These are phyloP conservation scores for Cyclotella baltica DNA, from an alignment of 108 stramenopile species.

Conservation along the genomic window DNA sequence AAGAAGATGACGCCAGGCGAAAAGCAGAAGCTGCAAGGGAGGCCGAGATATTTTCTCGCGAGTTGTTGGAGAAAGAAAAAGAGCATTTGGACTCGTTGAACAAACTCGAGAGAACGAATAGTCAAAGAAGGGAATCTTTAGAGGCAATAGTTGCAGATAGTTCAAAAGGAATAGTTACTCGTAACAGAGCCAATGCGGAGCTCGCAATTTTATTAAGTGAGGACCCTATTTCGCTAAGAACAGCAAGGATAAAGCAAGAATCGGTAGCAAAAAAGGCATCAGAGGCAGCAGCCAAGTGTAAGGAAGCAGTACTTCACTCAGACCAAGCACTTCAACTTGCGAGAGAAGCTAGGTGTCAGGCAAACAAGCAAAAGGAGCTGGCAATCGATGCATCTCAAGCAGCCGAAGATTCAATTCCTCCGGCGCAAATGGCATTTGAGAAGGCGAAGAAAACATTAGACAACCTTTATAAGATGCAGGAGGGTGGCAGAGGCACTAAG, in stretches of 20 bases:
- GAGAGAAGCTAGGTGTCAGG: background rate
- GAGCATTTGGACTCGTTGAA: constrained; percentile 1
- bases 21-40: background rate
- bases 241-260: constrained; percentile 33
- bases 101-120: constrained; percentile 7
- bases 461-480: background rate
- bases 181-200: constrained; percentile 31
- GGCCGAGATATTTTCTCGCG: background rate
- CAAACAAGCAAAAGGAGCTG: background rate
- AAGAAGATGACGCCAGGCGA: constrained; percentile 9
- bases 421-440: constrained; percentile 4
- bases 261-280: constrained; percentile 11
- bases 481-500: constrained; percentile 11
- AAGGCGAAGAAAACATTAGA: background rate
- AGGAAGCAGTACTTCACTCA: background rate
- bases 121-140: background rate
- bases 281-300: background rate
- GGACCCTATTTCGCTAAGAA: constrained; percentile 6
- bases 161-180: constrained; percentile 21
- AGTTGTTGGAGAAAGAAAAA: constrained; percentile 10
- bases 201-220: constrained; percentile 26
- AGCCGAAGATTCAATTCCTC: constrained; percentile 9
- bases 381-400: constrained; percentile 4
- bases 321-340: constrained; percentile 4
- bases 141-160: constrained; percentile 23